Base-by-base conservation (phyloP, 768 basidiomycete species). In the Boletus tomentosulus region DNA sequence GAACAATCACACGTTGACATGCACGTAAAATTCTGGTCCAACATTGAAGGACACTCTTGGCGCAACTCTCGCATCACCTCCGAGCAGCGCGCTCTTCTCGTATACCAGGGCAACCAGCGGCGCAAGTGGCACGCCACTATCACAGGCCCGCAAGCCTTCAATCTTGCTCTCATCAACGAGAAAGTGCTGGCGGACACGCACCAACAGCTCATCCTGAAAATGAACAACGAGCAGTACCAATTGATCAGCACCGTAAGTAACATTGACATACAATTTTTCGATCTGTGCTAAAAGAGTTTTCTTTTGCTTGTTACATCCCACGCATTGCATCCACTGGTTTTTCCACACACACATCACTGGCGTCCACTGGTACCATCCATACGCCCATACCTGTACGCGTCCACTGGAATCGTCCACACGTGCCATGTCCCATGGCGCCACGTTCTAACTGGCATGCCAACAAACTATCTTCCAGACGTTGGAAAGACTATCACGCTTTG, bases 91-190 rank as follows among this genome's bases (percentile, higher is more conserved):
- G 46, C 57, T 2, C 57, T 64, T 3, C 44, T 64, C 3, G 15
- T 49, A 2, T 64, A 62, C 51, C 58, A 64, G 42, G 54, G 51
- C 11, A 44, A 55, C 41, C 57, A 64, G 25, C 51, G 71, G 9
- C 8, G 16, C 3, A 16, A 30, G 5, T 45, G 44, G 44, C 44
- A 45, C n/a, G 25, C 28, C 44, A 45, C 28, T 28, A 45, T 45
- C 12, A 19, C 7, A 0, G 44, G 28, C 44, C 44, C 27, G 9
- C n/a, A 30, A 8, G 13, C 44, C 7, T 45, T 30, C 6, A 15
- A 45, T 28, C 44, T 28, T 2, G 13, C 44, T 1, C 4, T 45
- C 13, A n/a, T 45, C 44, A 45, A 45, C n/a, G 28, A 45, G 4
- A 6, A 25, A 13, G 22, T 42, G 24, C 41, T 42, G 10, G 6